Evolutionary conservation across 352 stramenopile genomes (phyloP).

Genomic region (Pythium periplocum): DNA sequence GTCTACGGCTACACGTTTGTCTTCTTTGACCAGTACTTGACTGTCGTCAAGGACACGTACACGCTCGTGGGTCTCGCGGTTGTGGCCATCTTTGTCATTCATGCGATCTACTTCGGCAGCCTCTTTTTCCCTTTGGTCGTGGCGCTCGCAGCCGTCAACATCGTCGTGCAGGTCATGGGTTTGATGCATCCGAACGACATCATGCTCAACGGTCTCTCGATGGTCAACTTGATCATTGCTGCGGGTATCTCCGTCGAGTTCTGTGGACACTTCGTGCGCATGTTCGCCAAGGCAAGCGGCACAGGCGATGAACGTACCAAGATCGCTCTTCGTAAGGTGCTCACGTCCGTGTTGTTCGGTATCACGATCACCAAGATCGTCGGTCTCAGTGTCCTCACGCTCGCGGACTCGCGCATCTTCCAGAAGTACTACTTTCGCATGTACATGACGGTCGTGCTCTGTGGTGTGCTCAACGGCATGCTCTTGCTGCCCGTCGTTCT

Average conservation of each 20-base stretch:
- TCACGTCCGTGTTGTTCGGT: conserved; percentile 60
- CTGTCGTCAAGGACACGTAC: conserved; percentile 45
- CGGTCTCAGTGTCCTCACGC: conserved; percentile 71
- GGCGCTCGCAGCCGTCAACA: conserved; percentile 32
- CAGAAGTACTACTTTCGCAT: conserved; percentile 91
- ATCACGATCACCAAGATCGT: conserved; percentile 88
- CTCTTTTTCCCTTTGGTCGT: conserved; percentile 45
- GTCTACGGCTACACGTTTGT: conserved; percentile 55
- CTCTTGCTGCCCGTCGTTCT: conserved; percentile 54
- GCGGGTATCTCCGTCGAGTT: conserved; percentile 77
- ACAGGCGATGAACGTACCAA: conserved; percentile 18
- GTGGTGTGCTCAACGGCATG: conserved; percentile 76
- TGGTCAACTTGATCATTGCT: conserved; percentile 76
- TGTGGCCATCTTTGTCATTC: conserved; percentile 38
- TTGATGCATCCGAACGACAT: conserved; percentile 58
- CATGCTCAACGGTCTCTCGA: conserved; percentile 75
- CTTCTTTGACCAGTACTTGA: conserved; percentile 70
- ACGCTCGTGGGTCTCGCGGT: conserved; percentile 43
- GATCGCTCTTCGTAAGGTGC: conserved; percentile 23
- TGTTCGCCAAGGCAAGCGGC: conserved; percentile 43
- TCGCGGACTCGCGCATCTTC: conserved; percentile 81
- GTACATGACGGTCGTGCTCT: conserved; percentile 80
- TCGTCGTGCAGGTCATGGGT: conserved; percentile 55
- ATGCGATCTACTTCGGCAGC: conserved; percentile 42
- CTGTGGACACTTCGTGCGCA: conserved; percentile 60